A percentile compares a stretch with the other conserved stretches of the same genome.
These are phyloP conservation scores for Ajuga chamaepitys DNA, from an alignment of 257 asterid genomes.

Conservation along the genomic window DNA sequence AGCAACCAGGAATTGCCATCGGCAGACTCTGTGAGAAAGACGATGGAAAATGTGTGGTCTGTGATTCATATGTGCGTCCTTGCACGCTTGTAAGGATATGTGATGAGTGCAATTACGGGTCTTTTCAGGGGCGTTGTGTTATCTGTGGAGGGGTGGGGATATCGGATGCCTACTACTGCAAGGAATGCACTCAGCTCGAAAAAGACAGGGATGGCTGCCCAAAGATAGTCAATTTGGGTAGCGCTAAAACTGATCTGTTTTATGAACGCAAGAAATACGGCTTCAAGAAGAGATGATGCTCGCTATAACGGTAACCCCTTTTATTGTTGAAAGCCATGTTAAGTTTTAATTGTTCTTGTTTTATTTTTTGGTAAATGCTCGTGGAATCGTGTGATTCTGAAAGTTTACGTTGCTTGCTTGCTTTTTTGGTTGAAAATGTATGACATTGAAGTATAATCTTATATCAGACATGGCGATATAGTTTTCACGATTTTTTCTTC, in stretches of 20 bases:
- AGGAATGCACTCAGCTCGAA: slow-evolving; percentile 91
- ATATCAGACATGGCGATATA: not conserved
- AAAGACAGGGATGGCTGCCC: slow-evolving; percentile 92
- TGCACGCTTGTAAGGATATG: slow-evolving; percentile 84
- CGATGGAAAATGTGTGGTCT: slow-evolving; percentile 83
- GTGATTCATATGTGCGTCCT: slow-evolving; percentile 90
- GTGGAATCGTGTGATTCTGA: not conserved
- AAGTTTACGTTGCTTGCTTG: slow-evolving; percentile 3
- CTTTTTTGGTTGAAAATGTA: not conserved
- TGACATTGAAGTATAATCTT: not conserved
- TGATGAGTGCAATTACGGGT: slow-evolving; percentile 89
- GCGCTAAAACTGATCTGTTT: slow-evolving; percentile 82
- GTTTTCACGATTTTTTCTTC: not conserved
- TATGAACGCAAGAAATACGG: slow-evolving; percentile 85
- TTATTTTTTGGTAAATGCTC: not conserved
- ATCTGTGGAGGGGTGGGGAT: slow-evolving; percentile 93
- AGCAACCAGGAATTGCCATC: slow-evolving; percentile 90
- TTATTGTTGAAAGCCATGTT: not conserved
- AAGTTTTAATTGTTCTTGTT: not conserved
- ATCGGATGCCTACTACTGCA: slow-evolving; percentile 90
- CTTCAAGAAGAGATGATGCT: slow-evolving; percentile 62
- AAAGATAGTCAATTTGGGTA: slow-evolving; percentile 75
- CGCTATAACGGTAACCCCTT: not conserved
- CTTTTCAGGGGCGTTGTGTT: slow-evolving; percentile 84
- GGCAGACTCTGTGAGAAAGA: slow-evolving; percentile 91